Base-by-base conservation (phyloP, 192 early-diverging fungal species). In the Thamnidium elegans region DNA sequence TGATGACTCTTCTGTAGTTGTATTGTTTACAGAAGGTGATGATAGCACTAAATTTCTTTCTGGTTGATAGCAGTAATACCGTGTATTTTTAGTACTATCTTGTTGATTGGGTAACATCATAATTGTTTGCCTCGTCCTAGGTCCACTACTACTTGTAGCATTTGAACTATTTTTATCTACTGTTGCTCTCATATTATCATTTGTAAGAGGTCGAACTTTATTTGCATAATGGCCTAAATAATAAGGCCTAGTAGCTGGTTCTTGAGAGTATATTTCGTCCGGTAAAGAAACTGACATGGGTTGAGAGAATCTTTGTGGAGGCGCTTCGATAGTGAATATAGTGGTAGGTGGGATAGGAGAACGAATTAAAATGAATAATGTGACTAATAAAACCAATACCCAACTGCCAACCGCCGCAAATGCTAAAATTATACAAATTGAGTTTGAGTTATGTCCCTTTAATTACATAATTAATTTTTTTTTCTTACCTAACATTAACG, bases 331-430 rank as follows among this genome's bases (percentile, higher is more conserved):
- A 17, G 58, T 59, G 19, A 59, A 59, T 21, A 59, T 59, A 4
- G 58, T 36, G 1, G 58, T 59, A 45, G 58, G 58, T 23, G 58
- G 58, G 15, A 45, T 45, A 45, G 58, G 58, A 14, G 58, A 45
- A 7, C 58, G 58, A 45, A 59, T 59, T 59, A 59, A 45, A 59
- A 59, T 43, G 23, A 59, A 59, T 5, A 59, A 23, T 21, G 58
- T 59, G 58, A 20, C 58, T 59, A 59, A 59, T 15, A 59, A 36
- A 14, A 23, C 39, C 13, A 59, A 26, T 43, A 59, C 43, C 58
- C 58, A 59, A 7, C 58, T 26, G 11, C 58, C 58, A 26, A 59
- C 58, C 43, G 58, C 58, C 19, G 43, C 42, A 59, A 45, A 59
- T 10, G 36, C 58, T 59, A 59, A 44, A 44, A 11, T 44, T 15